A percentile compares a stretch with the other conserved stretches of the same genome.
Conservation (phyloP, 2,329 filamentous ascomycete genomes). For the Verticillium dahliae region DNA sequence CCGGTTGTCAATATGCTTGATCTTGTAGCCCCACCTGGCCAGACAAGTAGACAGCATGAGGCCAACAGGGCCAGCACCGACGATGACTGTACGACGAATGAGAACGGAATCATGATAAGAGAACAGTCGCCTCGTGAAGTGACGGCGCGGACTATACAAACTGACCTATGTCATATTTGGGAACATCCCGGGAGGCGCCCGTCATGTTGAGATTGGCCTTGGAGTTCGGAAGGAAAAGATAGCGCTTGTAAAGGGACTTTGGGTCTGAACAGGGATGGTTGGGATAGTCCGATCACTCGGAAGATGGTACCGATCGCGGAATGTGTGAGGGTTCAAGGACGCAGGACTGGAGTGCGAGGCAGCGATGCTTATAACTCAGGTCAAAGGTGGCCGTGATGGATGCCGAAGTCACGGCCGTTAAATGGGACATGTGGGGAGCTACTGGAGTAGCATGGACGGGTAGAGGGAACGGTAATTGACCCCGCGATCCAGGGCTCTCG, state of each 20-base stretch:
- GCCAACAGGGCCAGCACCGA: slow-evolving; percentile 84
- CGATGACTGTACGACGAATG: slow-evolving; percentile 54
- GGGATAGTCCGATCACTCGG: background rate
- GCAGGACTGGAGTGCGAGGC: background rate
- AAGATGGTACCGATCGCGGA: background rate
- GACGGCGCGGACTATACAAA: background rate
- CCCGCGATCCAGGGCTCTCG: background rate
- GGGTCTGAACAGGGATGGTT: background rate
- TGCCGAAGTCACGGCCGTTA: background rate
- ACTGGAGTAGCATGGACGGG: background rate
- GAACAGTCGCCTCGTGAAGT: background rate
- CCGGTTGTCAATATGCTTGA: slow-evolving; percentile 91
- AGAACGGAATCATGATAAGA: background rate
- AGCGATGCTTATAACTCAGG: background rate
- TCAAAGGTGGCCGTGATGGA: background rate
- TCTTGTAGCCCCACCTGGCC: slow-evolving; percentile 87
- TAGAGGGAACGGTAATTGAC: slow-evolving; percentile 1
- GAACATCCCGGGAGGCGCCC: background rate
- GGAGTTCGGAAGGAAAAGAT: no score
- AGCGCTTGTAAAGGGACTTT: background rate
- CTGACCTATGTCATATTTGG: background rate
- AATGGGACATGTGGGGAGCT: background rate
- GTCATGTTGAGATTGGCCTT: background rate
- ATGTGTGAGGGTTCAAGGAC: background rate
- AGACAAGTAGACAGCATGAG: slow-evolving; percentile 83